These are phyloP conservation scores for Cyclotella distinguenda DNA, from an alignment of 108 stramenopile species.

Conservation along the genomic window DNA sequence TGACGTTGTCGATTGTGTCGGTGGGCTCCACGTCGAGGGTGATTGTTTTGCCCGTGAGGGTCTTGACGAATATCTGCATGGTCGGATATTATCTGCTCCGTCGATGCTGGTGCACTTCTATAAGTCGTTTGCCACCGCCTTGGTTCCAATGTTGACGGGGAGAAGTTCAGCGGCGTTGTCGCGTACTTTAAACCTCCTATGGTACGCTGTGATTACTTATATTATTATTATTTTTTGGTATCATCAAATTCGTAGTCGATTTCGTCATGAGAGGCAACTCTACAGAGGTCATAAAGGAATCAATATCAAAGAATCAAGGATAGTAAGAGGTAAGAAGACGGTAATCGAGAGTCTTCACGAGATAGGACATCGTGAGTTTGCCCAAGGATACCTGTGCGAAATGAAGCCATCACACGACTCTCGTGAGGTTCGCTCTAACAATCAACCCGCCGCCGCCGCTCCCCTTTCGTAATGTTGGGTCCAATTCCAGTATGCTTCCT, in stretches of 20 bases:
- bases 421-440: too few relatives aligned
- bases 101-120: background rate
- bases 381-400: too few relatives aligned
- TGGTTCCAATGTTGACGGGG: constrained; percentile 5
- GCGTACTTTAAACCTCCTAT: too few relatives aligned
- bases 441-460: too few relatives aligned
- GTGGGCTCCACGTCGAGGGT: constrained; percentile 97
- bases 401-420: too few relatives aligned
- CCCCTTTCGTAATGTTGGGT: too few relatives aligned
- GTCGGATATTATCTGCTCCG: constrained; percentile 35
- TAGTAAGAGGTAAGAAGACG: constrained; percentile 5
- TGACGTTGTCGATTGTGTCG: constrained; percentile 98
- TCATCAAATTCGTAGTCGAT: too few relatives aligned
- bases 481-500: too few relatives aligned
- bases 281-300: constrained; percentile 2
- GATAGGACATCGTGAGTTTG: too few relatives aligned
- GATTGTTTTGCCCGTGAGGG: constrained; percentile 99
- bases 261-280: background rate
- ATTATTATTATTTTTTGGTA: too few relatives aligned
- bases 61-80: constrained; percentile 99
- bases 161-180: background rate
- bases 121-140: constrained; percentile 1
- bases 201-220: too few relatives aligned
- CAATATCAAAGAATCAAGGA: background rate
- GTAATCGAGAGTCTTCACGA: too few relatives aligned